phyloP scores from a whole-genome alignment of 2,329 filamentous ascomycete genomes.

The Pseudogymnoascus sp. region DNA sequence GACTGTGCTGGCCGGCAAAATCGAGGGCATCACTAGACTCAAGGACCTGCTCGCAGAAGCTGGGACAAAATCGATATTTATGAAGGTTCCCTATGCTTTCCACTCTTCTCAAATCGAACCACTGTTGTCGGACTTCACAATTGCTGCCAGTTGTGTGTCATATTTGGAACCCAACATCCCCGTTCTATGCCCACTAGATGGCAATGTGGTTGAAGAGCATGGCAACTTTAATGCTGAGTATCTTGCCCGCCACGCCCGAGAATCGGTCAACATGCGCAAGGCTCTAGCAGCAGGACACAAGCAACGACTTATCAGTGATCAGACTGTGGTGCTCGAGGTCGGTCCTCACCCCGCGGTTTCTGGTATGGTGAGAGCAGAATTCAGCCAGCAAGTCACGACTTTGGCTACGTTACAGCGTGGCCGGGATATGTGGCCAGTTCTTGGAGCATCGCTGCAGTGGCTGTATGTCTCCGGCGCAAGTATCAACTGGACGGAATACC shows the following conservation, averaged over 20 bases:
- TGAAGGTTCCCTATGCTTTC: conserved; percentile 59
- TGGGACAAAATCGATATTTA: conserved; percentile 51
- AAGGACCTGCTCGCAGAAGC: conserved; percentile 38
- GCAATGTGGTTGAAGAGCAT: conserved; percentile 48
- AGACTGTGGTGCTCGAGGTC: conserved; percentile 64
- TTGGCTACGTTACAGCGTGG: conserved; percentile 54
- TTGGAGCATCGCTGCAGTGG: conserved; percentile 47
- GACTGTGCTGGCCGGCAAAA: conserved; percentile 60
- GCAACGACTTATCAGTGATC: conserved; percentile 52
- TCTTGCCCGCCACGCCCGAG: conserved; percentile 56
- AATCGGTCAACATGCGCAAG: conserved; percentile 60
- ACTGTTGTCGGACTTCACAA: conserved; percentile 52
- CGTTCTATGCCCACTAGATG: conserved; percentile 60
- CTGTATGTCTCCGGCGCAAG: conserved; percentile 54
- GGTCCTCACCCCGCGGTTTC: conserved; percentile 64
- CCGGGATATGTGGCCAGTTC: conserved; percentile 56
- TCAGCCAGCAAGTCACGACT: conserved; percentile 45
- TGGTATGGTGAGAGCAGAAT: conserved; percentile 58
- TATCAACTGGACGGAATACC: conserved; percentile 64
- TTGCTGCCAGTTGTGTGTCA: conserved; percentile 42
- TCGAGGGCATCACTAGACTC: conserved; percentile 45
- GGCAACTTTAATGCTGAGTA: conserved; percentile 53
- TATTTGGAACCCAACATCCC: conserved; percentile 51
- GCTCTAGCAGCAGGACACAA: conserved; percentile 52
- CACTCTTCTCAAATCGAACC: conserved; percentile 58